Percentiles rank a stretch among this genome's conserved stretches.
Conservation (phyloP, 192 early-diverging fungal genomes). For the Chytriomyces hyalinus region DNA sequence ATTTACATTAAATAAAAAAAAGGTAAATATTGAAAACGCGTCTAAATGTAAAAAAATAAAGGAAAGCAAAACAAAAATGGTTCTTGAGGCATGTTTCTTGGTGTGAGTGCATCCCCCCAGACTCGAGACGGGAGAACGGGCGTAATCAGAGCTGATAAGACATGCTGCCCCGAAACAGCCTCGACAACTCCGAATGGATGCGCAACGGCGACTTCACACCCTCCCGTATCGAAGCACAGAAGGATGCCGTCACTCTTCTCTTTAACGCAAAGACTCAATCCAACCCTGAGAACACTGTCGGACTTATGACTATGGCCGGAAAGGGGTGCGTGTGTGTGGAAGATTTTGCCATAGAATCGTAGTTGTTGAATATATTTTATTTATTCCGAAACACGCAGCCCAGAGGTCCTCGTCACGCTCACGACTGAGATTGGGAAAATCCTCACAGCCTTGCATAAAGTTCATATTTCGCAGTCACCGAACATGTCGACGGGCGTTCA, state of each 20-base stretch:
- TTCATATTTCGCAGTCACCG: conserved; percentile 72
- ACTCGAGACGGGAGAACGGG: too few species aligned
- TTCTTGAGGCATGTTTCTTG: conserved; percentile 90
- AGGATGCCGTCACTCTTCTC: conserved; percentile 89
- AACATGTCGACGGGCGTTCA: conserved; percentile 88
- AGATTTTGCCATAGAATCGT: not conserved
- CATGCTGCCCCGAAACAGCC: conserved; percentile 20
- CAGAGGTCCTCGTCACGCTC: conserved; percentile 90
- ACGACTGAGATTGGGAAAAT: conserved; percentile 91
- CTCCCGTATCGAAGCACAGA: conserved; percentile 89
- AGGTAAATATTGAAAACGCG: too few species aligned
- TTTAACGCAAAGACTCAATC: conserved; percentile 88
- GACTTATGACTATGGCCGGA: conserved; percentile 92
- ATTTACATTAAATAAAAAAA: too few species aligned
- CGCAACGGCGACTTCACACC: conserved; percentile 98
- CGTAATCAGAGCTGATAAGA: not conserved
- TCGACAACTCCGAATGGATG: conserved; percentile 99
- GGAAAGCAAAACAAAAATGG: conserved; percentile 59
- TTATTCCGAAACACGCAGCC: conserved; percentile 53
- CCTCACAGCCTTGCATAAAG: conserved; percentile 81
- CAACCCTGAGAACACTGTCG: conserved; percentile 97
- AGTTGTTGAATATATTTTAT: not conserved
- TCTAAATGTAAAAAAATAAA: too few species aligned
- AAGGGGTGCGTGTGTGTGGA: conserved; percentile 63
- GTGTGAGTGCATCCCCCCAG: conserved; percentile 62